A percentile compares a stretch with the other conserved stretches of the same genome.
phyloP scores from a whole-genome alignment of 495 filamentous ascomycete genomes.

The Hyaloscypha hepaticicola region DNA sequence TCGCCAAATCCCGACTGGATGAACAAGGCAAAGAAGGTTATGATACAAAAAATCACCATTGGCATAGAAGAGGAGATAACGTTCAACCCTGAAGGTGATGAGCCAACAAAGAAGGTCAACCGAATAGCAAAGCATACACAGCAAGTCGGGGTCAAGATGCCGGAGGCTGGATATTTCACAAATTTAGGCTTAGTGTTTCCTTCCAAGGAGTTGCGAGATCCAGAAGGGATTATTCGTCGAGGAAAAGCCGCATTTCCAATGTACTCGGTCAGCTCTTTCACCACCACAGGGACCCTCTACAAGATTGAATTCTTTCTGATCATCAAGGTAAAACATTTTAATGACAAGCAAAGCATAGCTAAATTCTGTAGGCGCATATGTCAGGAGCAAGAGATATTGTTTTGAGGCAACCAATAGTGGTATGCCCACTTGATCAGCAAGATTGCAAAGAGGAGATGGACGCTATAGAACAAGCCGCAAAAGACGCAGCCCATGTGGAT shows the following conservation, averaged over 20 bases:
- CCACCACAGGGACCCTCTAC: constrained; percentile 90
- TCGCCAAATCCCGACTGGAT: constrained; percentile 91
- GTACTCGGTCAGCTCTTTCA: constrained; percentile 86
- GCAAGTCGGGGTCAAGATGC: constrained; percentile 73
- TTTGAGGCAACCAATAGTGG: constrained; percentile 90
- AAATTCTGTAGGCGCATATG: constrained; percentile 72
- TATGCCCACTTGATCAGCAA: constrained; percentile 92
- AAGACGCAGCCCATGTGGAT: constrained; percentile 83
- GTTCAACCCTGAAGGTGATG: constrained; percentile 97
- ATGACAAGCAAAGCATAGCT: constrained; percentile 2
- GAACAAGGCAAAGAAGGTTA: constrained; percentile 84
- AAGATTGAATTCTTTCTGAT: constrained; percentile 97
- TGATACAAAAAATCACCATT: constrained; percentile 90
- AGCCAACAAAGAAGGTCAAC: constrained; percentile 88
- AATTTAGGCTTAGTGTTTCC: constrained; percentile 91
- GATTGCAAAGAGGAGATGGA: constrained; percentile 98
- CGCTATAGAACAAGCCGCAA: constrained; percentile 91
- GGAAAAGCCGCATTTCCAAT: constrained; percentile 85
- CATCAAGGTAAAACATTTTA: constrained; percentile 69
- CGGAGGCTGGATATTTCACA: constrained; percentile 84
- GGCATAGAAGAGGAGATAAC: constrained; percentile 96
- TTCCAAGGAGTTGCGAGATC: constrained; percentile 82
- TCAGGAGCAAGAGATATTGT: constrained; percentile 87
- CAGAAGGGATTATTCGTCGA: constrained; percentile 82
- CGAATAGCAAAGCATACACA: constrained; percentile 82